Conservation (phyloP, 1,284 basidiomycete species). For the Trichosporon sp. region DNA sequence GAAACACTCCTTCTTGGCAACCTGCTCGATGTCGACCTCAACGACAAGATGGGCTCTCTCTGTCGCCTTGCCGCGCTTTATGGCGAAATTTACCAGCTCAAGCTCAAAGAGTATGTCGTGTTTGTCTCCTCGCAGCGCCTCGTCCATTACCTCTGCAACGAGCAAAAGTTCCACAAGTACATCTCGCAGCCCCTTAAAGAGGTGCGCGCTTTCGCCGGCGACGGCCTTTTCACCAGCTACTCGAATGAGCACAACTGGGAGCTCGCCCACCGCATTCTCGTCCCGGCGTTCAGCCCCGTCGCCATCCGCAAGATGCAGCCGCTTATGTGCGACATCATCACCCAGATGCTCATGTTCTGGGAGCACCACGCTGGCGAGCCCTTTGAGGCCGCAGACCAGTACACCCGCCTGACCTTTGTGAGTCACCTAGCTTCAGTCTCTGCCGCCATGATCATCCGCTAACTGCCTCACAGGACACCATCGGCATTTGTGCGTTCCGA, state of each 20-base stretch:
- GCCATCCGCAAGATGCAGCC: conserved; percentile 53
- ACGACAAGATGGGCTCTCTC: conserved; percentile 35
- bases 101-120: conserved; percentile 19
- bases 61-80: conserved; percentile 38
- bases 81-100: conserved; percentile 15
- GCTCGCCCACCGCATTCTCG: conserved; percentile 53
- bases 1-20: conserved; percentile 45
- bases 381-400: conserved; percentile 18
- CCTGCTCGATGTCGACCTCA: conserved; percentile 23
- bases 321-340: conserved; percentile 52
- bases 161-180: conserved; percentile 52
- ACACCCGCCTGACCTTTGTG: conserved; percentile 16
- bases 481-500: conserved; percentile 46
- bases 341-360: conserved; percentile 49
- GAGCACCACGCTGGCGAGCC: conserved; percentile 18
- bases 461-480: conserved; percentile 19
- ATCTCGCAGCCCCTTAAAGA: conserved; percentile 45
- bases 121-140: conserved; percentile 49
- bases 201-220: conserved; percentile 51
- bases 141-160: conserved; percentile 52
- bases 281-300: conserved; percentile 54
- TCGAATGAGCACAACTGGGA: conserved; percentile 53
- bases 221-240: conserved; percentile 49
- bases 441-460: background rate
- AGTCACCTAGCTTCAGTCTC: background rate